Base-by-base conservation (phyloP, 2,329 filamentous ascomycete genomes). In the Xylaria hypoxylon region DNA sequence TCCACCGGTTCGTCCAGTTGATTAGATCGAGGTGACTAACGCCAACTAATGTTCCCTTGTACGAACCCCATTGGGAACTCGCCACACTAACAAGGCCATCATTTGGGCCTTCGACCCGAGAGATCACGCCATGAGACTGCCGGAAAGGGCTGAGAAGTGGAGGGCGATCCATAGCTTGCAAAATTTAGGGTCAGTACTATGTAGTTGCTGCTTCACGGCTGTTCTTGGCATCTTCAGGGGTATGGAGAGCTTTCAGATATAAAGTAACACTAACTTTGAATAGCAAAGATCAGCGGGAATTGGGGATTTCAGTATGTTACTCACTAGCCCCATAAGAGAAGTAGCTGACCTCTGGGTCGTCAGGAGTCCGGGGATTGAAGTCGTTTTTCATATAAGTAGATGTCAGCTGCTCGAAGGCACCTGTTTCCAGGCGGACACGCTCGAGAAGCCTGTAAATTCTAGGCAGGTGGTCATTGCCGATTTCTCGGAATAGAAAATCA, bases 1-100 rank as follows among this genome's bases (percentile, higher is more conserved):
- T 80, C 40, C 90, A 68, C 66, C 85, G 79, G 68, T 90, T 91
- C 38, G 85, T 87, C 89, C 89, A 91, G 76, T 91, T 90, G 70
- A 91, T 90, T 59, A 90, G 76, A 71, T 90, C 88, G 28, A 90
- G 77, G 73, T 91, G 89, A 71, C 84, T 89, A 6, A 90, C 87
- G 1, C 82, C 84, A 4, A 89, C 77, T 63, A 91, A 75, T 1
- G 89, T 90, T 3, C 89, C 89, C 73, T 88, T 86, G 75, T 91
- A 90, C 10, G 80, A 81, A 6, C 89, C 89, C 87, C 88, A 90
- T 65, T 80, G 80, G 51, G 86, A 85, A 72, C 88, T 90, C 57
- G 81, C 78, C 11, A 90, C 87, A 74, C 87, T 93, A 13, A 91
- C 89, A n/a, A 91, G 79, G 1, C 89, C 89, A 71, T 91, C 89